phyloP scores from a whole-genome alignment of 1,284 basidiomycete genomes.

The Leccinum pachyderme region DNA sequence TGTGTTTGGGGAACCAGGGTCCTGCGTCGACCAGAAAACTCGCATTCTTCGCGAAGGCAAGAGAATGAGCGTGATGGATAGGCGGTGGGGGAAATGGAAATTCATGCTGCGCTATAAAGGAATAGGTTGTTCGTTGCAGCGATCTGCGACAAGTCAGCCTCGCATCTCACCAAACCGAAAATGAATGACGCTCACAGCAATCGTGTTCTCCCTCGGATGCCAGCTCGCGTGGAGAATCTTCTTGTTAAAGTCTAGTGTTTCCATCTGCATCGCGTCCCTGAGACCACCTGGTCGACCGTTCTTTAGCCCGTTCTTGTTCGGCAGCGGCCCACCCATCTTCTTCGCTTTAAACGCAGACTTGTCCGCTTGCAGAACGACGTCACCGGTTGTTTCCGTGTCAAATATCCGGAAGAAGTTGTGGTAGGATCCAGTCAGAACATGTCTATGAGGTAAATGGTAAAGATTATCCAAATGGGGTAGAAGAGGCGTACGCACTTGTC shows the following conservation, averaged over 20 bases:
- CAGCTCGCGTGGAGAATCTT: slow-evolving; percentile 98
- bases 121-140: slow-evolving; percentile 94
- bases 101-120: slow-evolving; percentile 81
- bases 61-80: slow-evolving; percentile 1
- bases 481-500: slow-evolving; percentile 71
- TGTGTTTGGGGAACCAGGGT: slow-evolving; percentile 16
- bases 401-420: slow-evolving; percentile 99
- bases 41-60: slow-evolving; percentile 13
- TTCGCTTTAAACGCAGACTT: slow-evolving; percentile 99
- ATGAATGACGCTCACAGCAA: slow-evolving; percentile 66
- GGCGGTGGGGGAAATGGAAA: background rate
- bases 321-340: slow-evolving; percentile 87
- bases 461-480: slow-evolving; percentile 2
- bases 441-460: slow-evolving; percentile 45
- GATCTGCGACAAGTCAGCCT: slow-evolving; percentile 52
- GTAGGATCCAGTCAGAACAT: slow-evolving; percentile 96
- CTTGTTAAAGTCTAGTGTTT: slow-evolving; percentile 97
- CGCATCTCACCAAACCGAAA: background rate
- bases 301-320: slow-evolving; percentile 66
- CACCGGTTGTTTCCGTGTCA: slow-evolving; percentile 87
- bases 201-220: slow-evolving; percentile 97
- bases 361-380: slow-evolving; percentile 96
- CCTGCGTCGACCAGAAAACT: slow-evolving; percentile 7
- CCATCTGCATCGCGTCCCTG: slow-evolving; percentile 85
- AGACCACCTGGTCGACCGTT: slow-evolving; percentile 68